Percentiles rank a stretch among this genome's conserved stretches.
phyloP scores from a whole-genome alignment of 192 early-diverging fungal genomes.

The Borealophlyctis nickersoniae region DNA sequence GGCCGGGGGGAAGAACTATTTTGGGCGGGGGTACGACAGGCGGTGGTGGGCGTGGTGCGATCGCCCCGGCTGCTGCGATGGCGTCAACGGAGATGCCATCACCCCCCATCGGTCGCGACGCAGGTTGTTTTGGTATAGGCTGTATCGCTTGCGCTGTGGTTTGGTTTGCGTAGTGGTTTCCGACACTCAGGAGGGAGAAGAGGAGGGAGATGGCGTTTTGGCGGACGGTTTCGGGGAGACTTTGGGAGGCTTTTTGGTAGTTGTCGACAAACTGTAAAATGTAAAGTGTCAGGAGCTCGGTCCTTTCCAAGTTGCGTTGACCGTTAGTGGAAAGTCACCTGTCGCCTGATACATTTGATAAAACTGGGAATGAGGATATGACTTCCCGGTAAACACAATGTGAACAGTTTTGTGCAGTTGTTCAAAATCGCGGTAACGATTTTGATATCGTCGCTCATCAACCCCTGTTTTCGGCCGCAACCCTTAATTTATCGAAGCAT shows the following conservation, averaged over 20 bases:
- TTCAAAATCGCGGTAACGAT: constrained; percentile 65
- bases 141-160: constrained; percentile 1
- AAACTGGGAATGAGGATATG: constrained; percentile 64
- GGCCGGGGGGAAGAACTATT: too few species aligned
- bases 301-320: too few species aligned
- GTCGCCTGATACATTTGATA: constrained; percentile 51
- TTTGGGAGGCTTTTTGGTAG: constrained; percentile 3
- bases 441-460: constrained; percentile 50
- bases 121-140: not conserved
- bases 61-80: not conserved
- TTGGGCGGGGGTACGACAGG: too few species aligned
- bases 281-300: too few species aligned
- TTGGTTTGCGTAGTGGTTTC: constrained; percentile 20
- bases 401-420: constrained; percentile 68
- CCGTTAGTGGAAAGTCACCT: too few species aligned
- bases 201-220: constrained; percentile 45
- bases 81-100: too few species aligned
- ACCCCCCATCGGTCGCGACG: constrained; percentile 10
- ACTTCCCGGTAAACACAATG: constrained; percentile 62
- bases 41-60: not conserved
- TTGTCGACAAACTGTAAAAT: constrained; percentile 15
- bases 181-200: constrained; percentile 38
- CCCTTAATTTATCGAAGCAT: too few species aligned
- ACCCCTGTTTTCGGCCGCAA: too few species aligned
- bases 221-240: constrained; percentile 37